Conservation (phyloP, 2,329 filamentous ascomycete genomes). For the Aotearoamyces nothofagi region DNA sequence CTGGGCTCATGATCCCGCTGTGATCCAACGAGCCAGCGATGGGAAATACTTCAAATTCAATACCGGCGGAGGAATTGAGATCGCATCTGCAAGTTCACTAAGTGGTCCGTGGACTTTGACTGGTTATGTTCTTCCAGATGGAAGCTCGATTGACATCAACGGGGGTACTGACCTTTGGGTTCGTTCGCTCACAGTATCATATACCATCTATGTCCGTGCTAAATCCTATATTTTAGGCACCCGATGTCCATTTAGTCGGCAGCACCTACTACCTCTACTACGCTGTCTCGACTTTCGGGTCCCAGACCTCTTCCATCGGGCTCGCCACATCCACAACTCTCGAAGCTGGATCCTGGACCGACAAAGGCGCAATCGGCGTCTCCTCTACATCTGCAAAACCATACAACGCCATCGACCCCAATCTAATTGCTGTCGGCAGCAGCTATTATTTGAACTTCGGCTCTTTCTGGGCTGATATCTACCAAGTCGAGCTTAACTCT, state of each 20-base stretch:
- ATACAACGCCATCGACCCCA: slow-evolving; percentile 48
- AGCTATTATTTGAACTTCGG: slow-evolving; percentile 43
- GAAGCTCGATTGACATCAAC: slow-evolving; percentile 21
- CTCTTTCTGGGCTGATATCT: slow-evolving; percentile 53
- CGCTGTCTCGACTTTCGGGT: slow-evolving; percentile 36
- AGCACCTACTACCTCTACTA: slow-evolving; percentile 47
- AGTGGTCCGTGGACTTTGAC: slow-evolving; percentile 25
- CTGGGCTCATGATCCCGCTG: slow-evolving; percentile 24
- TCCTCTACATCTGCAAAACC: slow-evolving; percentile 23
- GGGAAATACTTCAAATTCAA: slow-evolving; percentile 27
- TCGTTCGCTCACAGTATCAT: too few relatives aligned
- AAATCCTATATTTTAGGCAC: slow-evolving; percentile 32
- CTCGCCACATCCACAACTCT: slow-evolving; percentile 25
- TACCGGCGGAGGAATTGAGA: slow-evolving; percentile 24
- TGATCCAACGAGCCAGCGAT: slow-evolving; percentile 24
- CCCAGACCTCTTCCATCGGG: slow-evolving; percentile 37
- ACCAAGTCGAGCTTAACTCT: slow-evolving; percentile 35
- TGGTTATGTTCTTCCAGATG: slow-evolving; percentile 22
- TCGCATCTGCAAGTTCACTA: slow-evolving; percentile 22
- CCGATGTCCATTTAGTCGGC: slow-evolving; percentile 43
- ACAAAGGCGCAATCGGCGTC: slow-evolving; percentile 39
- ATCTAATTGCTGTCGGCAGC: slow-evolving; percentile 28
- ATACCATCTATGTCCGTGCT: too few relatives aligned
- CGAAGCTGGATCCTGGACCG: slow-evolving; percentile 41
- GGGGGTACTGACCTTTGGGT: slow-evolving; percentile 26